A percentile compares a stretch with the other conserved stretches of the same genome.
Conservation (phyloP, 352 stramenopile genomes). For the Phytophthora colocasiae region DNA sequence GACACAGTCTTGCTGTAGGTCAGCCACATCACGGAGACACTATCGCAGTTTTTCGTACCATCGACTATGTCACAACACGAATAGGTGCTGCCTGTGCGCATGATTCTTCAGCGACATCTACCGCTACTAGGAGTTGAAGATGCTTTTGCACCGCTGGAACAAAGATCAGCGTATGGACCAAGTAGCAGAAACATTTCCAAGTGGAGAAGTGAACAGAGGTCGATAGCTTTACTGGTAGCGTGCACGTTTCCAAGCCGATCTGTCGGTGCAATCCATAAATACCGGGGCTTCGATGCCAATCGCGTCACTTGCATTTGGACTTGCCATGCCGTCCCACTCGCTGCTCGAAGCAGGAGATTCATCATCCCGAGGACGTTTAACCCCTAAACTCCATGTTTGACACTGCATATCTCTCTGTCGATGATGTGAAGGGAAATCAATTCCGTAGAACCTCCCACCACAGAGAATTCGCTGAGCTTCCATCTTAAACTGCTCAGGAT, state of each 20-base stretch:
- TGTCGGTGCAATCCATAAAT: constrained; percentile 50
- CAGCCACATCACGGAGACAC: too few species aligned
- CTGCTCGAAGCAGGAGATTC: constrained; percentile 33
- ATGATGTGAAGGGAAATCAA: constrained; percentile 69
- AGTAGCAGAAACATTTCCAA: too few species aligned
- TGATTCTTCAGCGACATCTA: too few species aligned
- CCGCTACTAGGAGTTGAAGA: too few species aligned
- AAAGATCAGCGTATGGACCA: too few species aligned
- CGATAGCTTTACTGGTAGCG: constrained; percentile 50
- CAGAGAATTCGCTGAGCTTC: constrained; percentile 73
- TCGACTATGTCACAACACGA: too few species aligned
- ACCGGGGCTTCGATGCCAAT: constrained; percentile 35
- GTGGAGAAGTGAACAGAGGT: background rate
- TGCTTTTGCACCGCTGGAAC: too few species aligned
- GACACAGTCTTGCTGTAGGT: too few species aligned
- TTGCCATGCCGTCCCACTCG: constrained; percentile 45
- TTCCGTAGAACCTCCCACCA: constrained; percentile 63
- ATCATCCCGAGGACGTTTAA: constrained; percentile 61
- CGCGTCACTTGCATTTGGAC: constrained; percentile 24
- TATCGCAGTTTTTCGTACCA: too few species aligned
- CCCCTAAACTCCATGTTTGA: constrained; percentile 54
- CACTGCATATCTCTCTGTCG: constrained; percentile 63
- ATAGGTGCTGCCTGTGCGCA: too few species aligned
- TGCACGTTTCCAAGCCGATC: constrained; percentile 67
- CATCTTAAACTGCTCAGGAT: constrained; percentile 55